Evolutionary conservation across 495 filamentous ascomycete species (phyloP), one percentile per base, ranked within the genome.

Genomic region (Penicillium parvum): DNA sequence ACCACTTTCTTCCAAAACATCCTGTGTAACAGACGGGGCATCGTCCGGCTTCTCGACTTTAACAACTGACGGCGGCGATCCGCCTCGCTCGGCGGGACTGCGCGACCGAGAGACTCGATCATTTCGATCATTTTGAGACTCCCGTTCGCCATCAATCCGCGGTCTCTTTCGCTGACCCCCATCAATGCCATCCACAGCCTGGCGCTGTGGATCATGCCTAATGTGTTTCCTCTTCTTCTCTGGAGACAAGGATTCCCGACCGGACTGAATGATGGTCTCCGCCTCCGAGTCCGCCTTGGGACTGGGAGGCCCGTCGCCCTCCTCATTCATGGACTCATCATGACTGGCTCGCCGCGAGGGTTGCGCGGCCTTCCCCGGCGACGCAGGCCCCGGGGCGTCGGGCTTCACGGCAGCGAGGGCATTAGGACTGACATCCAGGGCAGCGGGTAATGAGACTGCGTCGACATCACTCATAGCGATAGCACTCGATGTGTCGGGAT

Each of bases 221-320:
- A 88, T 82, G 37, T 64, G 60, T 62, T 86, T 87, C 21, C 77
- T 75, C 46, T 75, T 74, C 60, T 85, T 86, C 41, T 82, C 79
- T 1, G 81, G 79, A 16, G 82, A 83, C 52, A 81, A 59, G 29
- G 81, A 81, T 53, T 87, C 79, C 43, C 85, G 85, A 27, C 83
- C 83, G 15, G 83, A 79, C 16, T 88, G 71, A 32, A 88, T 83
- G 45, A 88, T 85, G 5, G 86, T 90, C 65, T 89, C 85, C 43
- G 86, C 85, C 61, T 90, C 86, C 9, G 85, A 89, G 57, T 88
- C 84, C 38, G 68, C 71, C 60, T 62, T 71, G 43, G 68, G 64
- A 42, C 69, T 70, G 14, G 53, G 49, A 10, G 63, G 61, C 21
- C 60, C 62, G 37, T 44, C 53, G 43, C 52, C 59, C 45, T 39